A percentile compares a stretch with the other conserved stretches of the same genome.
phyloP scores from a whole-genome alignment of 169 alveolate species.

The Plasmodium cynomolgi region DNA sequence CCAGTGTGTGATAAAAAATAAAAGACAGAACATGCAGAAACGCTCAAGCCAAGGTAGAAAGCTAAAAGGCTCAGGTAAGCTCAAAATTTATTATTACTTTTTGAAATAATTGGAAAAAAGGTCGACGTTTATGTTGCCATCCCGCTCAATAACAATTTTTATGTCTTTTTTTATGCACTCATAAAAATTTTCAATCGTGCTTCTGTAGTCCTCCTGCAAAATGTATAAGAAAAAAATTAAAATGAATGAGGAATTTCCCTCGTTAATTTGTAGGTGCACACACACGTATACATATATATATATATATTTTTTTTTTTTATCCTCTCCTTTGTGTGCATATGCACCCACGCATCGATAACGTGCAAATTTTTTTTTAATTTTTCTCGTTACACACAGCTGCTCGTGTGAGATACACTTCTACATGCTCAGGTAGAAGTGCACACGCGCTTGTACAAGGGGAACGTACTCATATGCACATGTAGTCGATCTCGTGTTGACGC shows the following conservation, averaged over 20 bases:
- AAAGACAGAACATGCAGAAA: background rate
- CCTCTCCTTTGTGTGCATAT: background rate
- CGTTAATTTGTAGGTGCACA: background rate
- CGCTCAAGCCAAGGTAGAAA: background rate
- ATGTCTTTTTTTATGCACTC: slow-evolving; percentile 69
- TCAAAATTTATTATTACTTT: slow-evolving; percentile 17
- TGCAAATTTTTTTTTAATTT: background rate
- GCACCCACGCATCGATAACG: background rate
- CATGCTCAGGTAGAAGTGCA: background rate
- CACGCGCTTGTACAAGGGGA: background rate
- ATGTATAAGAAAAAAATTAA: background rate
- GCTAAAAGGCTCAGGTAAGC: background rate
- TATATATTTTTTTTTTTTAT: background rate
- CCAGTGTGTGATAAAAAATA: background rate
- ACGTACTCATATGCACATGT: background rate
- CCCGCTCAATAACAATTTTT: slow-evolving; percentile 12
- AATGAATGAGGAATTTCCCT: background rate
- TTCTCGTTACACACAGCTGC: background rate
- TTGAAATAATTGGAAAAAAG: slow-evolving; percentile 49
- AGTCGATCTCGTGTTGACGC: background rate
- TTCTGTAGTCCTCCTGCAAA: slow-evolving; percentile 58
- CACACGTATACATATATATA: background rate
- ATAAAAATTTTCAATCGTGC: slow-evolving; percentile 36
- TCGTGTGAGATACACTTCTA: background rate
- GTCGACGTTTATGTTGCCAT: slow-evolving; percentile 27